Conservation (phyloP, 2,329 filamentous ascomycete genomes). For the Ceratocystis cubensis region DNA sequence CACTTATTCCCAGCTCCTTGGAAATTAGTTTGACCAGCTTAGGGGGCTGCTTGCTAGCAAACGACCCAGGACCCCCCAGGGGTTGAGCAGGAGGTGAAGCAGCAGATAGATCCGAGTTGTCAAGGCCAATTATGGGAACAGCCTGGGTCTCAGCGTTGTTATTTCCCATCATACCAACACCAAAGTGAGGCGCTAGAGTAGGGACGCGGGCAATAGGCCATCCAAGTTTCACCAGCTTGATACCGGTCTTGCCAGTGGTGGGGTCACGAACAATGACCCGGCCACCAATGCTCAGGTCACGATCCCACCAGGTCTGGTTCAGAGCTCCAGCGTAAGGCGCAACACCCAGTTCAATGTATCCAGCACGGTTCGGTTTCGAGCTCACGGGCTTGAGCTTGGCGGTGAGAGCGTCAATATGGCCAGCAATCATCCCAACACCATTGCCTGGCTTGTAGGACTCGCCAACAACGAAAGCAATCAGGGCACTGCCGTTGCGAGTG, state of each 20-base stretch:
- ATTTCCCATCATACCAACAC: constrained; percentile 53
- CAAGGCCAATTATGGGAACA: constrained; percentile 84
- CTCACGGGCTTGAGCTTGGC: constrained; percentile 85
- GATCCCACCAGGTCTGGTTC: constrained; percentile 92
- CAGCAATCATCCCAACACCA: constrained; percentile 76
- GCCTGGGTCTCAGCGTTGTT: constrained; percentile 85
- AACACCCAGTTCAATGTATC: constrained; percentile 79
- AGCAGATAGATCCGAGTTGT: constrained; percentile 48
- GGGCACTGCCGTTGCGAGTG: constrained; percentile 69
- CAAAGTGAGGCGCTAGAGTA: constrained; percentile 88
- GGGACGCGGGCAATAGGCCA: constrained; percentile 92
- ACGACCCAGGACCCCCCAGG: constrained; percentile 57
- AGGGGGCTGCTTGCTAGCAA: constrained; percentile 71
- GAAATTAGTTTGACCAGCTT: constrained; percentile 74
- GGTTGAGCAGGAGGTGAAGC: constrained; percentile 25
- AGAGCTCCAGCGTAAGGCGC: constrained; percentile 84
- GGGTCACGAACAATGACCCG: constrained; percentile 70
- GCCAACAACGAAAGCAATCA: constrained; percentile 78
- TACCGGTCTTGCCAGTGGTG: constrained; percentile 59
- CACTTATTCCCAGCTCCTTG: constrained; percentile 56
- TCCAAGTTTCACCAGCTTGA: constrained; percentile 75
- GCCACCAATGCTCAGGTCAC: constrained; percentile 82
- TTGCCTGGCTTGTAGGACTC: constrained; percentile 71
- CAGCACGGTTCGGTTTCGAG: constrained; percentile 68
- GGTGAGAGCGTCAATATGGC: constrained; percentile 86